These are phyloP conservation scores for Hamamelis virginiana DNA, from an alignment of 164 flowering plant genomes.

Conservation along the genomic window DNA sequence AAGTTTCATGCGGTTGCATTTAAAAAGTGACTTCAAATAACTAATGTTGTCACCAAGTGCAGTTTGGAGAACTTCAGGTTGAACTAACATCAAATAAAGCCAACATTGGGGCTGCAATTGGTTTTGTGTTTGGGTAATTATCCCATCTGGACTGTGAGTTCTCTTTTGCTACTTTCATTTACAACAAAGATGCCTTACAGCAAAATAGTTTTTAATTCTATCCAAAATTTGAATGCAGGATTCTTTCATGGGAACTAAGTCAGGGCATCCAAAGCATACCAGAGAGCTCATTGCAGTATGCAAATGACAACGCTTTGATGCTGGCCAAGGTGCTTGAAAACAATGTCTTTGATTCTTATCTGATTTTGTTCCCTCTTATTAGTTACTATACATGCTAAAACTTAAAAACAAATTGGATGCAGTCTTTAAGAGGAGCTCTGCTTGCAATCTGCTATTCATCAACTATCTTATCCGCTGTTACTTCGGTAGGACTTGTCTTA, in stretches of 20 bases:
- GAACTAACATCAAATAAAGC: conserved; percentile 72
- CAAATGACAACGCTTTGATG: conserved; percentile 85
- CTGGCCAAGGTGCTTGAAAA: conserved; percentile 69
- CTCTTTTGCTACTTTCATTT: conserved; percentile 4
- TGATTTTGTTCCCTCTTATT: neutral
- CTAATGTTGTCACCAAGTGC: conserved; percentile 21
- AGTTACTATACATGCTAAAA: neutral
- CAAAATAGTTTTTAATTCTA: neutral
- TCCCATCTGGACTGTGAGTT: conserved; percentile 6
- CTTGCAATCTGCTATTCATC: conserved; percentile 66
- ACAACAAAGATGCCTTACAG: neutral
- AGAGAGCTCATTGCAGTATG: conserved; percentile 81
- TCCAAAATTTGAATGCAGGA: conserved; percentile 33
- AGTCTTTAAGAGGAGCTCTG: conserved; percentile 82
- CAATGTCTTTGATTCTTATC: neutral
- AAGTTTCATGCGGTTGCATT: neutral
- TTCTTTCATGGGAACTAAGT: conserved; percentile 74
- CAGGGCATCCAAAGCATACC: conserved; percentile 80
- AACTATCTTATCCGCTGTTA: conserved; percentile 50
- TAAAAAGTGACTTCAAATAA: neutral
- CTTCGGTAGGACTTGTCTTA: conserved; percentile 64
- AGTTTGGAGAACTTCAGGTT: conserved; percentile 96
- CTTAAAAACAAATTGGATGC: too few relatives aligned
- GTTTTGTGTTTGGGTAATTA: conserved; percentile 67
- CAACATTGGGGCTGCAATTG: conserved; percentile 75